A percentile compares a stretch with the other conserved stretches of the same genome.
phyloP scores from a whole-genome alignment of 352 stramenopile genomes.

The Phytopythium litorale region DNA sequence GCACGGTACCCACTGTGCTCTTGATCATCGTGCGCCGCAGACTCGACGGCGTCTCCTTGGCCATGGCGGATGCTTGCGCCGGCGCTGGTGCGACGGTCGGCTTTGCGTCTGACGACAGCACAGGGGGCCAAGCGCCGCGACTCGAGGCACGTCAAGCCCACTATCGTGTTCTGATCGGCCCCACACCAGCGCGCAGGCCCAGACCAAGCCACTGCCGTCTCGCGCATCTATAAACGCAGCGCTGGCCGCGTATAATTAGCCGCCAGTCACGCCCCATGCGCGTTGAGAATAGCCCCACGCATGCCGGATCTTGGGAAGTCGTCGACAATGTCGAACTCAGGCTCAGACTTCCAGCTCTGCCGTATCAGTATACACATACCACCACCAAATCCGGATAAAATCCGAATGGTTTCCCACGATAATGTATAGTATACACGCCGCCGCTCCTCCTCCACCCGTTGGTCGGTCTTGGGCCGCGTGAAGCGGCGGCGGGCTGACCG shows the following conservation, averaged over 20 bases:
- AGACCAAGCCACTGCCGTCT: neutral
- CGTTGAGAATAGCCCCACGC: neutral
- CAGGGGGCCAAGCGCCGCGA: too few relatives aligned
- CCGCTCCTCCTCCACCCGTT: constrained; percentile 6
- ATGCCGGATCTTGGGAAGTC: neutral
- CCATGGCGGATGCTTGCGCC: constrained; percentile 6
- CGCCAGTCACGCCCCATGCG: neutral
- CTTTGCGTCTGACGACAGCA: neutral
- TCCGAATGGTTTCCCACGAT: neutral
- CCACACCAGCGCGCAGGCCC: neutral
- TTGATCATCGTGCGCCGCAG: constrained; percentile 85
- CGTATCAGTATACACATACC: neutral
- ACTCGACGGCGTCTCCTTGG: constrained; percentile 24
- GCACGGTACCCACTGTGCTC: constrained; percentile 62
- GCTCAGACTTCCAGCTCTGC: neutral
- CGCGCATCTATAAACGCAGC: neutral
- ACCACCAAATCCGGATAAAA: neutral
- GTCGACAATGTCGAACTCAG: neutral
- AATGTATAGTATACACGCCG: constrained; percentile 1
- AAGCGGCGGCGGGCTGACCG: neutral
- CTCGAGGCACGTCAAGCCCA: neutral
- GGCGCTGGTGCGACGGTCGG: neutral
- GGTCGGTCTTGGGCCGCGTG: neutral
- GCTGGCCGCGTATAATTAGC: constrained; percentile 1
- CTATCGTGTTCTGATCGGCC: neutral